Conservation (phyloP, 306 rosid genomes). For the Notholithocarpus densiflorus region DNA sequence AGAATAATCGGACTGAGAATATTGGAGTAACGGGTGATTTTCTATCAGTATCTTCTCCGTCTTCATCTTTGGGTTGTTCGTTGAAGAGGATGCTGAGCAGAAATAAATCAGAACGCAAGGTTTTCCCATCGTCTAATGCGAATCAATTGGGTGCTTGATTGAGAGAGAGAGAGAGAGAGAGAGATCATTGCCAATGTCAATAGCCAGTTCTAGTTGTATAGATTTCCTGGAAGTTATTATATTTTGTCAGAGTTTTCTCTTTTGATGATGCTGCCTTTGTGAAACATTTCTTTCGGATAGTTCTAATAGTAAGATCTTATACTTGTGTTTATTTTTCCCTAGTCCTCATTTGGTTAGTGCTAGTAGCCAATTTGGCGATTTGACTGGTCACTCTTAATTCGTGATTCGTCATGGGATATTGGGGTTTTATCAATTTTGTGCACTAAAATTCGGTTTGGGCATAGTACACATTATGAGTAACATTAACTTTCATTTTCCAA, state of each 20-base stretch:
- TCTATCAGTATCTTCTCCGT: conserved; percentile 26
- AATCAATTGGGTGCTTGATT: conserved; percentile 19
- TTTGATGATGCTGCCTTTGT: neutral
- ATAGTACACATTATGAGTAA: too few relatives aligned
- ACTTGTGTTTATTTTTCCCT: neutral
- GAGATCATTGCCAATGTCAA: neutral
- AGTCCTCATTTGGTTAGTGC: too few relatives aligned
- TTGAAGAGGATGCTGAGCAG: conserved; percentile 65
- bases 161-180: neutral
- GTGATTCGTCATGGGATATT: neutral
- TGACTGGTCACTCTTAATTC: neutral
- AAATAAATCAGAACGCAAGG: conserved; percentile 36
- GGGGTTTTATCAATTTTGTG: neutral
- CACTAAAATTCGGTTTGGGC: neutral
- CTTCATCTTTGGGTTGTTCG: conserved; percentile 56
- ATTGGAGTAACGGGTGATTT: conserved; percentile 8
- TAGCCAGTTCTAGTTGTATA: neutral
- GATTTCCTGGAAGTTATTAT: conserved; percentile 7
- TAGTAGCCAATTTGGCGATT: neutral
- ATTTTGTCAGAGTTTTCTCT: neutral
- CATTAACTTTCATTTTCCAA: too few relatives aligned
- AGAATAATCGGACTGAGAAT: conserved; percentile 12
- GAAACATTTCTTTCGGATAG: neutral
- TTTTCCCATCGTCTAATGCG: conserved; percentile 43
- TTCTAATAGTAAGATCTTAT: neutral